Base-by-base conservation (phyloP, 192 early-diverging fungal species). In the Coemansia sp. region DNA sequence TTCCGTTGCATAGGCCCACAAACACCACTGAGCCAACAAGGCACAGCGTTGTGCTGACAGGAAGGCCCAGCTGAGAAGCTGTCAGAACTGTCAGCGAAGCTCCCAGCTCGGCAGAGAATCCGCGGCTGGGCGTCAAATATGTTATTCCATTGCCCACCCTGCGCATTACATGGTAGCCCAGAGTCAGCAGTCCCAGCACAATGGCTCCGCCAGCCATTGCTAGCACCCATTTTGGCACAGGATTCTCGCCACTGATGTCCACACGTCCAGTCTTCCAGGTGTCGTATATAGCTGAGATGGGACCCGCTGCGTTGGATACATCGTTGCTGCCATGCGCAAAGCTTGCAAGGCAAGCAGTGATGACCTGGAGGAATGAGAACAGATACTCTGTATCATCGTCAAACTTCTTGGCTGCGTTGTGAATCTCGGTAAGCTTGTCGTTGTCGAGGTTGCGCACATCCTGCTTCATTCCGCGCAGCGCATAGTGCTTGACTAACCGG, bases 301-400 rank as follows among this genome's bases (percentile, higher is more conserved):
- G 92, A 50, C 92, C 91, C 51, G 91, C 86, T 21, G 92, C 92
- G 66, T 94, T 93, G 65, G 91, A 85, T 21, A 93, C 89, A 76
- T 94, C 91, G 82, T 94, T 94, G 59, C 87, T 86, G 47, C 91
- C 90, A 78, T 94, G 91, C 15, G 89, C 84, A 74, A 93, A 93
- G 62, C 91, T 92, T 23, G 91, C 88, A 36, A 92, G 87, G 61
- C 87, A 85, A 12, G 90, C 89, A 5, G 92, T 93, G 57, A 89
- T 72, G 62, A 92, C 81, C 66, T 93, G 92, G 40, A 93, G 80
- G 71, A 91, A 87, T 3, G 91, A 91, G 84, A 89, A 94, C 25
- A 94, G 82, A 62, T 87, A 84, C 72, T 94, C 92, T 26, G 88
- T 90, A 34, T 89, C 78, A 60, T 74, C 81, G 54, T 93, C 89